Base-by-base conservation (phyloP, 129 eudicot species). In the carrot (Daucus carota) region DNA sequence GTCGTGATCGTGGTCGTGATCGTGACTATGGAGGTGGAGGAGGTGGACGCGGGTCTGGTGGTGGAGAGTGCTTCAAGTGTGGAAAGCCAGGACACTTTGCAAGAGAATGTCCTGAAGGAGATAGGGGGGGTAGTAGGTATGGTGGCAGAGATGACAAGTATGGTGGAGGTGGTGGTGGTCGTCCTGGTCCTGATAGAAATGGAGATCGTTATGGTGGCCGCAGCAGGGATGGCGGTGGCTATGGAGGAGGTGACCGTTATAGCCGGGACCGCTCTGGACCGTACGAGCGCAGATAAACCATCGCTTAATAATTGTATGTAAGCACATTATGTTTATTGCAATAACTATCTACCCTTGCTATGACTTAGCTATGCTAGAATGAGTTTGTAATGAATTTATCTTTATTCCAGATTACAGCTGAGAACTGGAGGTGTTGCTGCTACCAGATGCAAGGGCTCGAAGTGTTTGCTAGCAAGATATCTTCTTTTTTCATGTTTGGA, bases 41-140 rank as follows among this genome's bases (percentile, higher is more conserved):
- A 9, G 74, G 96, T 47, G 92, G 91, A 0, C 59, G 89, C n/a
- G 88, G 90, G 4, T 78, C 84, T 24, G 89, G 98, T 73, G 97
- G 97, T 77, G 97, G 93, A 24, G 97, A 88, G 42, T 89, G 99
- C 79, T 95, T 89, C 52, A 95, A 89, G 84, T 95, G 99, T 82
- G 99, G 99, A 43, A 95, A 92, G 81, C 99, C 99, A 22, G 99
- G 99, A 70, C 99, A 95, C 73, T 95, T 95, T 86, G 99, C 99
- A 62, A 86, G 99, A 71, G 99, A 95, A 75, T 95, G 99, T 34
- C 97, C 97, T 48, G 84, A 86, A 82, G 99, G 88, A 3, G 89
- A 81, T 47, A 85, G 91, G 80, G 92, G 99, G 41, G 92, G 90
- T 77, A 80, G 81, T 77, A 81, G 81, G 82, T 88, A 88, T 77